Evolutionary conservation across 345 rosid genomes (phyloP), one percentile per base, ranked within the genome.

Genomic region (Boechera stricta): DNA sequence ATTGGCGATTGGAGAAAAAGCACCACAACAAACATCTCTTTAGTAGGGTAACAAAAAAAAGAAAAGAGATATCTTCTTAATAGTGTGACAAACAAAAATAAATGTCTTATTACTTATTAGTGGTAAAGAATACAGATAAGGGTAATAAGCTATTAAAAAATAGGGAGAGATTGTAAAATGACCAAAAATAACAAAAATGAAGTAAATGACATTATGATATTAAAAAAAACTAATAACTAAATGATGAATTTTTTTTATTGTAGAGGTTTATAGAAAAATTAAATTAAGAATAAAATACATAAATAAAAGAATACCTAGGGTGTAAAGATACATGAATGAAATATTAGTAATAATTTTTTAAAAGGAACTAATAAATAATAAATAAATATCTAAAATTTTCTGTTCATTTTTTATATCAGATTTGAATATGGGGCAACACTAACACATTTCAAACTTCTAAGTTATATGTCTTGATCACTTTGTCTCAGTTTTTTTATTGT

Each of bases 1-100:
- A 10, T 16, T 42, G 36, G 68, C 5, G 3, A 32, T 56, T 0
- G 38, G 31, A 24, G 64, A 39, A 42, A 51, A 71, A 33, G 57
- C 66, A 47, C 5, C 56, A 32, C 47, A 21, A 32, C 7, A 58
- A 58, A 71, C 45, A 71, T 47, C 45, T 67, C 2, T 55, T 6
- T 55, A 57, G 21, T 57, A 57, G 24, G 13, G 44, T 9, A 39
- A 41, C 13, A 10, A 41, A 41, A 41, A 39, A 31, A 31, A 0
- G 2, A 6, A 2, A 12, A 4, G 6, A 53, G 26, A 53, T 53
- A 53, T 53, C 58, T 53, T 36, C 32, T 31, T 31, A 56, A 8
- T 31, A 56, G 11, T 56, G 39, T 31, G 16, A 56, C 26, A 41
- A 41, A 10, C 8, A n/a, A 6, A 2, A 6, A 10, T 4, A 53